A percentile compares a stretch with the other conserved stretches of the same genome.
Evolutionary conservation across 2,329 filamentous ascomycete genomes (phyloP).

Genomic region (Davidsoniella eucalypti): DNA sequence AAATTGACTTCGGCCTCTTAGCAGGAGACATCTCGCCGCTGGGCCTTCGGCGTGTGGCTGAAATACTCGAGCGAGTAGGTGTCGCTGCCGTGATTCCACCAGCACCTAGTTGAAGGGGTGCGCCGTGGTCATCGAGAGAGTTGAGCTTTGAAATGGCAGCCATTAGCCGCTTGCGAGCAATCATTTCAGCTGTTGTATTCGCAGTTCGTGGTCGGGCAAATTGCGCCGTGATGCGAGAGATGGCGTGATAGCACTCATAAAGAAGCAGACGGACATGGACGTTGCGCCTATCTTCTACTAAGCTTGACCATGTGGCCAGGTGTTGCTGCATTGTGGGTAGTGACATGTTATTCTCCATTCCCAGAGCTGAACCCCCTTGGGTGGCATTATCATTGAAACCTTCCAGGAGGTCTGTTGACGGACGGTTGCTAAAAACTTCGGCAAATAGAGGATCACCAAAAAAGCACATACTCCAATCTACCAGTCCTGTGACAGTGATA

Average conservation of each 20-base stretch:
- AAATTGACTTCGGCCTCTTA: constrained; percentile 25
- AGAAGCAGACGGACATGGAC: constrained; percentile 32
- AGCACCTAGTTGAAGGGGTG: neutral
- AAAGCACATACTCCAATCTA: constrained; percentile 40
- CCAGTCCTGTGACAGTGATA: constrained; percentile 31
- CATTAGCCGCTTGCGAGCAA: constrained; percentile 34
- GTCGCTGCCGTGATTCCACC: neutral
- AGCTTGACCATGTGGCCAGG: constrained; percentile 10
- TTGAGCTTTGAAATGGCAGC: constrained; percentile 30
- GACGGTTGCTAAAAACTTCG: constrained; percentile 29
- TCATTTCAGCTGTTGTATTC: constrained; percentile 34
- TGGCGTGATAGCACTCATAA: constrained; percentile 42
- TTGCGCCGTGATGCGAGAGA: constrained; percentile 34
- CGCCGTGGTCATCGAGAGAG: constrained; percentile 15
- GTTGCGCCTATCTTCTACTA: constrained; percentile 29
- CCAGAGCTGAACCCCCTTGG: neutral
- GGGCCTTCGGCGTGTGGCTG: constrained; percentile 18
- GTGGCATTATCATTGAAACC: constrained; percentile 25
- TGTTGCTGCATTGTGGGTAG: neutral
- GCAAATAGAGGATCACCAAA: constrained; percentile 45
- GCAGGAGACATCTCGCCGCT: constrained; percentile 27
- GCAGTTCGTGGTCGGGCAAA: constrained; percentile 35
- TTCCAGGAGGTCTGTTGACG: constrained; percentile 28
- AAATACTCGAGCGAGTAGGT: neutral
- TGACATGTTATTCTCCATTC: neutral